A percentile compares a stretch with the other conserved stretches of the same genome.
phyloP scores from a whole-genome alignment of 257 asterid genomes.

The Solanum lycopersicoides region DNA sequence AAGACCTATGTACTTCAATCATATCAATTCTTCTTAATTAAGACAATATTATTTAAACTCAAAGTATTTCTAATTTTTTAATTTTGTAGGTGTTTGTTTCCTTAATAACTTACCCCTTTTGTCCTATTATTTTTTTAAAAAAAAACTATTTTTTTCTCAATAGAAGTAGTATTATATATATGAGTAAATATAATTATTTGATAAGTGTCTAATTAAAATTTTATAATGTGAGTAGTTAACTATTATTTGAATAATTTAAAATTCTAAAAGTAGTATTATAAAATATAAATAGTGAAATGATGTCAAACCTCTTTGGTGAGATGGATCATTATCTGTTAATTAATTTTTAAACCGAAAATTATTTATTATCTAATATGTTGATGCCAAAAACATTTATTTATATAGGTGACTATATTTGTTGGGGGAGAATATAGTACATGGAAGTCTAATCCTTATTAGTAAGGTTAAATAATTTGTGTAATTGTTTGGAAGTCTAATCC shows the following conservation, averaged over 20 bases:
- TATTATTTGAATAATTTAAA: not conserved
- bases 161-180: not conserved
- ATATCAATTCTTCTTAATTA: constrained; percentile 4
- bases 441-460: not conserved
- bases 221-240: not conserved
- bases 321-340: not conserved
- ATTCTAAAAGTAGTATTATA: not conserved
- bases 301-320: not conserved
- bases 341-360: not conserved
- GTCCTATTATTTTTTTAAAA: too few species aligned
- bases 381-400: not conserved
- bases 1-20: constrained; percentile 7
- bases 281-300: not conserved
- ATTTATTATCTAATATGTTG: not conserved
- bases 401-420: not conserved
- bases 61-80: not conserved
- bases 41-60: not conserved
- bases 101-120: not conserved
- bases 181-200: not conserved
- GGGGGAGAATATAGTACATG: not conserved
- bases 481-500: not conserved
- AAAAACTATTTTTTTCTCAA: not conserved
- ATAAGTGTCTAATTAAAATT: not conserved
- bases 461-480: not conserved
- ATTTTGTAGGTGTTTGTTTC: not conserved